Percentiles rank a stretch among this genome's conserved stretches.
phyloP scores from a whole-genome alignment of 257 asterid species.

The Ajuga chamaepitys region DNA sequence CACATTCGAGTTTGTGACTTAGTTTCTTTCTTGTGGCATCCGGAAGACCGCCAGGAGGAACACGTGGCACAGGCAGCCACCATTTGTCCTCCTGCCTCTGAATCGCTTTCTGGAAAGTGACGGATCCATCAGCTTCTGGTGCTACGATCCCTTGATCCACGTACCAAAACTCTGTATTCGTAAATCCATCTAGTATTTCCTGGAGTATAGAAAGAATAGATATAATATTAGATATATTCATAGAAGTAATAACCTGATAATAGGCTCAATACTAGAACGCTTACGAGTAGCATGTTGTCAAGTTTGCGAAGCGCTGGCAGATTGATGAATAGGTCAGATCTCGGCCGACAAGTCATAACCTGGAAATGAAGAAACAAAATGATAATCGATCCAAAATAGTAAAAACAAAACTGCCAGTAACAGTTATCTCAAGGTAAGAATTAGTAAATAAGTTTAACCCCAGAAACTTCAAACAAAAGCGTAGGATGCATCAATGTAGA shows the following conservation, averaged over 20 bases:
- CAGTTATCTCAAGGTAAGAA: no score
- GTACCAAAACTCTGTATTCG: slow-evolving; percentile 81
- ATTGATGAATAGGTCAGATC: slow-evolving; percentile 64
- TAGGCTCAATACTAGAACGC: no score
- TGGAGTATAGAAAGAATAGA: slow-evolving; percentile 13
- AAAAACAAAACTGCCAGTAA: no score
- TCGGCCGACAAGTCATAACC: slow-evolving; percentile 80
- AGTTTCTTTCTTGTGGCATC: slow-evolving; percentile 52
- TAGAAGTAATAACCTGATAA: not conserved
- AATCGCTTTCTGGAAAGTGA: slow-evolving; percentile 46
- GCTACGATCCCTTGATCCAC: slow-evolving; percentile 76
- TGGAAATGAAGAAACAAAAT: slow-evolving; percentile 22
- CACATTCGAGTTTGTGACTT: slow-evolving; percentile 66
- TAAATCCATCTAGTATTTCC: slow-evolving; percentile 82
- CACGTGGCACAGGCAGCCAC: slow-evolving; percentile 98
- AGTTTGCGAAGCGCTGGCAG: slow-evolving; percentile 96
- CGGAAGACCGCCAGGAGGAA: slow-evolving; percentile 72
- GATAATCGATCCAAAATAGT: no score
- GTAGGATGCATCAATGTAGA: no score
- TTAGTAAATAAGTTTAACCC: no score
- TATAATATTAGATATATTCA: not conserved
- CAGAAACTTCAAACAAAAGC: not conserved
- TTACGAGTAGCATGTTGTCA: slow-evolving; percentile 85
- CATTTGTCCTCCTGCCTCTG: slow-evolving; percentile 87
- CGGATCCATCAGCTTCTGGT: slow-evolving; percentile 60